Evolutionary conservation across 306 rosid species (phyloP).

Genomic region (Glycine latifolia): DNA sequence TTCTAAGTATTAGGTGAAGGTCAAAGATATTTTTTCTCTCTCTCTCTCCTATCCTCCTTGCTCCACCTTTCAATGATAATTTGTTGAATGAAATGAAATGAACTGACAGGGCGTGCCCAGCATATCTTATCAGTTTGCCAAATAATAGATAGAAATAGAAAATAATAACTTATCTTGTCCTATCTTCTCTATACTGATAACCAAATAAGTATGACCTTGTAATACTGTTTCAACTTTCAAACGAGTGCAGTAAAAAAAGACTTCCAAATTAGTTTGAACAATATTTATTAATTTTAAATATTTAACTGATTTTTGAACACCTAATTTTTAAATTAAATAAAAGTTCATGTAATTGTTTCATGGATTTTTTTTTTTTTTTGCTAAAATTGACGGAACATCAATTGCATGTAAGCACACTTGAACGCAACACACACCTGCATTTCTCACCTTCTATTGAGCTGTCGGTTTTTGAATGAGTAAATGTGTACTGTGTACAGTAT

Average conservation of each 20-base stretch:
- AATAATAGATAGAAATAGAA: too few species aligned
- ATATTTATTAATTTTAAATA: neutral
- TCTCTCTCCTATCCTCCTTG: too few species aligned
- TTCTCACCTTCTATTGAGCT: neutral
- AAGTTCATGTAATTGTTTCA: neutral
- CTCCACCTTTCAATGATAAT: too few species aligned
- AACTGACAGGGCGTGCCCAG: neutral
- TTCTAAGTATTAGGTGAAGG: too few species aligned
- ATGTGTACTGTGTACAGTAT: neutral
- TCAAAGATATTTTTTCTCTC: too few species aligned
- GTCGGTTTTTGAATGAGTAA: neutral
- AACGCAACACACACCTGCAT: neutral
- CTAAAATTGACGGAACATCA: neutral
- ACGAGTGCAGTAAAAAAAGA: too few species aligned
- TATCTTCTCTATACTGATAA: neutral
- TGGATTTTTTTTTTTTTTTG: neutral
- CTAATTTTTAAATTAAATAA: neutral
- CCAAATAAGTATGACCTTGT: neutral
- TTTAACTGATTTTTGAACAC: neutral
- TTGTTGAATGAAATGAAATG: neutral
- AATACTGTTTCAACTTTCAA: too few species aligned
- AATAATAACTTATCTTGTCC: neutral
- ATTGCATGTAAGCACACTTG: neutral
- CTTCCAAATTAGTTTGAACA: too few species aligned
- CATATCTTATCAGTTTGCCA: neutral